These are phyloP conservation scores for Magnaporthiopsis rhizophila DNA, from an alignment of 2,329 filamentous ascomycete genomes.

Conservation along the genomic window DNA sequence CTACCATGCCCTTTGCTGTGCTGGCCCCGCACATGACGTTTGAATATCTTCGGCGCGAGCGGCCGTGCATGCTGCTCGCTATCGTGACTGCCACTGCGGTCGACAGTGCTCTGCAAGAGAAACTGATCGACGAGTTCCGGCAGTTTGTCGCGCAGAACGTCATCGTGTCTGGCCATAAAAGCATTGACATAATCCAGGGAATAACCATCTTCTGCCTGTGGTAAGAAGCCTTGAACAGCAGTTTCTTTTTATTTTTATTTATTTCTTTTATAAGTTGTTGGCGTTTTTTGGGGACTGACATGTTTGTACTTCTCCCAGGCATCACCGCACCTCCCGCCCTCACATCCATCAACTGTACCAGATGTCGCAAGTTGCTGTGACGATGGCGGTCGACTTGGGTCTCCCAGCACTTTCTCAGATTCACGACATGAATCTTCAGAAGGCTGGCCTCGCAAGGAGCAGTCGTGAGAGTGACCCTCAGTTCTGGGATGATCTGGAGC, in stretches of 20 bases:
- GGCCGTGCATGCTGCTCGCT: slow-evolving; percentile 16
- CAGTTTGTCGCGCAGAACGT: slow-evolving; percentile 13
- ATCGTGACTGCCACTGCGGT: slow-evolving; percentile 2
- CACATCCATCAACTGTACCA: slow-evolving; percentile 15
- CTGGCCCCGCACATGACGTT: slow-evolving; percentile 11
- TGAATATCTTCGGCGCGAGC: slow-evolving; percentile 13
- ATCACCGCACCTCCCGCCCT: slow-evolving; percentile 14
- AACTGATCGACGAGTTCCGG: slow-evolving; percentile 15
- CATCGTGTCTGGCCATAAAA: slow-evolving; percentile 14
- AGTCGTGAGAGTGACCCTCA: background rate
- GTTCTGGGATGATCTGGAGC: slow-evolving; percentile 12
- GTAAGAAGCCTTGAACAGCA: slow-evolving; percentile 6
- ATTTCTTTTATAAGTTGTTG: no score
- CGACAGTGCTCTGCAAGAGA: slow-evolving; percentile 9
- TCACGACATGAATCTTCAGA: background rate
- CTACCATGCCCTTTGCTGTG: slow-evolving; percentile 14
- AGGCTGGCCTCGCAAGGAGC: background rate
- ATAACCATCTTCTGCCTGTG: slow-evolving; percentile 16
- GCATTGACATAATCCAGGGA: slow-evolving; percentile 16
- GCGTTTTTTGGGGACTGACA: background rate
- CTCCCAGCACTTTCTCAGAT: slow-evolving; percentile 8
- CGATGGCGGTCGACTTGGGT: slow-evolving; percentile 15
- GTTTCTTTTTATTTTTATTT: no score
- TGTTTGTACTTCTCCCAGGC: slow-evolving; percentile 9
- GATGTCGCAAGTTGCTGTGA: slow-evolving; percentile 15